Base-by-base conservation (phyloP, 805 yeast species). In the Naumovozyma castellii region DNA sequence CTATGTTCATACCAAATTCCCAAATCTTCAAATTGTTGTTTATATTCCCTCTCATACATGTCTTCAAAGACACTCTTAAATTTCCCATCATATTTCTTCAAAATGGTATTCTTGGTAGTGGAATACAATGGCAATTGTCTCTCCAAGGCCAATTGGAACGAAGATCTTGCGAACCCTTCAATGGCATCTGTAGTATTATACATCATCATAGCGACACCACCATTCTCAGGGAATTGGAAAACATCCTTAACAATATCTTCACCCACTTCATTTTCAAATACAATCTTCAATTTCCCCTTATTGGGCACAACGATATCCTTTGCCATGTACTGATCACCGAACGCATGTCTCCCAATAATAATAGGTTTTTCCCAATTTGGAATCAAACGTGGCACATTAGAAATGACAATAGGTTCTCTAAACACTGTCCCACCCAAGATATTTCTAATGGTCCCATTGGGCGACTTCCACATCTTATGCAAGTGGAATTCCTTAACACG, bases 1-100 rank as follows among this genome's bases (percentile, higher is more conserved):
- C 97, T 78, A 69, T 90, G 97, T 68, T 90, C 97, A 65, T 84
- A 88, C 94, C 94, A 87, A 62, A 88, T 83, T n/a, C 87, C 92
- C 34, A 66, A 64, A 41, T 69, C 69, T 61, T 86, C 95, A 65
- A 88, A 88, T 56, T 76, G 66, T 19, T 64, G 46, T 63, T 79
- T 76, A 71, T 83, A 88, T 51, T 75, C 75, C 35, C 65, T 50
- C 39, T 75, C 94, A 64, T 81, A 90, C 52, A 90, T 67, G 33
- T 67, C 74, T 69, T 86, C 88, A 72, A 90, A 90, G 44, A 84
- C 82, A 59, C 90, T 96, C 72, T 90, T 90, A 73, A 90, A 90
- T 53, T 88, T 73, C 49, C 97, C 97, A 63, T 90, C 97, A 65
- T 90, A 90, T 59, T 75, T 75, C 73, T 90, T 90, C 64, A 90